Evolutionary conservation across 371 early-diverging fungal genomes (phyloP).

Genomic region (Thermomucor indicae-seudaticae): DNA sequence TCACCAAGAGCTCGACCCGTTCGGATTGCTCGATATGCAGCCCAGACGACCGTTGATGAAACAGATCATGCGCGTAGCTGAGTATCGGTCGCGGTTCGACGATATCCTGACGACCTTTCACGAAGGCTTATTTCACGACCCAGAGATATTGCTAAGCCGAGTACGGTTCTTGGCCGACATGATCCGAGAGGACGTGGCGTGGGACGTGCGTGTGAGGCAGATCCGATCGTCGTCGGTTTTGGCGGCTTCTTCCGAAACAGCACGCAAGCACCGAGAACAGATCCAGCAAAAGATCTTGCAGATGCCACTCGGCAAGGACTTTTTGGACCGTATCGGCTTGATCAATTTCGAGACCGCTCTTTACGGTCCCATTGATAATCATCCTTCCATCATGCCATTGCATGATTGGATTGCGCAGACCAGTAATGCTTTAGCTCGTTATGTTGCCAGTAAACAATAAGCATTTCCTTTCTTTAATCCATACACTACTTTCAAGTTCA

Average conservation of each 20-base stretch:
- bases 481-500: too few species aligned
- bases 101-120: constrained; percentile 13
- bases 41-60: constrained; percentile 17
- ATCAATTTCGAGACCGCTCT: constrained; percentile 24
- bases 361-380: constrained; percentile 12
- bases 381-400: constrained; percentile 25
- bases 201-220: constrained; percentile 13
- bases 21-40: constrained; percentile 9
- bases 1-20: constrained; percentile 10
- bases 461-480: too few species aligned
- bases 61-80: constrained; percentile 13
- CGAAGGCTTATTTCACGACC: constrained; percentile 2
- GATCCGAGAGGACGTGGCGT: constrained; percentile 20
- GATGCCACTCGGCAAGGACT: constrained; percentile 26
- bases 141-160: constrained; percentile 2
- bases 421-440: background rate
- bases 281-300: constrained; percentile 23
- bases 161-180: constrained; percentile 8
- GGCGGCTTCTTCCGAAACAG: constrained; percentile 5
- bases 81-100: constrained; percentile 9
- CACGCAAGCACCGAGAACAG: constrained; percentile 6
- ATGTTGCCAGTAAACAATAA: background rate
- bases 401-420: constrained; percentile 19
- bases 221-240: background rate
- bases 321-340: constrained; percentile 16